Conservation (phyloP, 2,329 filamentous ascomycete genomes). For the Rutstroemia sydowiana region DNA sequence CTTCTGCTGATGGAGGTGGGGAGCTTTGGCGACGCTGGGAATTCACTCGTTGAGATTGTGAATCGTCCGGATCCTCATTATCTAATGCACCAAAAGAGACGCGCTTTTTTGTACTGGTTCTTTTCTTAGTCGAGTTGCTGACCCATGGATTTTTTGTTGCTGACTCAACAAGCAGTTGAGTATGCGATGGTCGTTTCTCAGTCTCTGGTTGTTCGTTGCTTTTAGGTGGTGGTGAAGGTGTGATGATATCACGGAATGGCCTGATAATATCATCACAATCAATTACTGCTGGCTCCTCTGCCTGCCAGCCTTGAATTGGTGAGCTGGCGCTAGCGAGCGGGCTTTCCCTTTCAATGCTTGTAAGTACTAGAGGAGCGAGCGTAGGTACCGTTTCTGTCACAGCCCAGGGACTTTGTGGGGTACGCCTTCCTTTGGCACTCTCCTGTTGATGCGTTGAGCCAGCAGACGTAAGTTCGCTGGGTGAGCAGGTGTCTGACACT, state of each 20-base stretch:
- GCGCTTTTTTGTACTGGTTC: constrained; percentile 18
- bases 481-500: too few species aligned
- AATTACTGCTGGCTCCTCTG: constrained; percentile 13
- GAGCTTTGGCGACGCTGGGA: constrained; percentile 11
- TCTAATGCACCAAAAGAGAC: constrained; percentile 26
- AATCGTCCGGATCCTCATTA: neutral
- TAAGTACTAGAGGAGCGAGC: neutral
- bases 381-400: neutral
- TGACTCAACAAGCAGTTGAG: constrained; percentile 21
- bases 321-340: neutral
- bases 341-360: neutral
- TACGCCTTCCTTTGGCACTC: neutral
- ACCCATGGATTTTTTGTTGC: constrained; percentile 26
- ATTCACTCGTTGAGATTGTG: neutral
- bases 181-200: constrained; percentile 10
- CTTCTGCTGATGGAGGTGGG: constrained; percentile 17
- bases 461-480: too few species aligned
- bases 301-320: constrained; percentile 13
- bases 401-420: constrained; percentile 12
- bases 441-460: neutral
- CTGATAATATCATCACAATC: constrained; percentile 13
- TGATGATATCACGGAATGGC: constrained; percentile 20
- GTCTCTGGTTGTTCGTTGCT: neutral
- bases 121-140: constrained; percentile 10
- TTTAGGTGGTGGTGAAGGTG: constrained; percentile 14